These are phyloP conservation scores for Nymphaea thermarum DNA, from an alignment of 164 flowering plant genomes.

Conservation along the genomic window DNA sequence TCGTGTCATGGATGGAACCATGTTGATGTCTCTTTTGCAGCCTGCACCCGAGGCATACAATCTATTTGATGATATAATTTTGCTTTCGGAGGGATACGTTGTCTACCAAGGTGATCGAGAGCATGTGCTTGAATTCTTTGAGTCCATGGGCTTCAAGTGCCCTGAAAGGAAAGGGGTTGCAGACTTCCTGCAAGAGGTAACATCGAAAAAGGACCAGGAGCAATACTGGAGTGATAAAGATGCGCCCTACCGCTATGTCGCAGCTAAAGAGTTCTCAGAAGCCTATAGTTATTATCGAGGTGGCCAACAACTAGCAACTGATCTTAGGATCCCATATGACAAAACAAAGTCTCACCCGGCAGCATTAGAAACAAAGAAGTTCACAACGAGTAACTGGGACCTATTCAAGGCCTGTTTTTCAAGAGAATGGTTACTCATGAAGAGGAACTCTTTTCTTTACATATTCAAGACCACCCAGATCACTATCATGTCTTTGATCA, in stretches of 20 bases:
- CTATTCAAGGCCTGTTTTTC: constrained; percentile 43
- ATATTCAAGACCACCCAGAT: constrained; percentile 48
- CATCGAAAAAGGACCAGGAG: constrained; percentile 50
- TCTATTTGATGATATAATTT: constrained; percentile 45
- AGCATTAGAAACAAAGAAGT: constrained; percentile 34
- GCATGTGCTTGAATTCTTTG: constrained; percentile 37
- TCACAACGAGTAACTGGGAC: constrained; percentile 39
- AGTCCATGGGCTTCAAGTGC: constrained; percentile 39
- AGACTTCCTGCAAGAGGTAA: constrained; percentile 55
- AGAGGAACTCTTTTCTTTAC: constrained; percentile 41
- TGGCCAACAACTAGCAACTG: constrained; percentile 29
- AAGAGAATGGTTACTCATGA: constrained; percentile 47
- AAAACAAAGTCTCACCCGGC: constrained; percentile 37
- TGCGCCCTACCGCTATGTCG: constrained; percentile 23
- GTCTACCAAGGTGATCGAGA: constrained; percentile 49
- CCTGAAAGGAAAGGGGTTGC: constrained; percentile 53
- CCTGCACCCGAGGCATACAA: constrained; percentile 54
- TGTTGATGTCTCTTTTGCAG: constrained; percentile 51
- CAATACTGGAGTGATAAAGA: constrained; percentile 41
- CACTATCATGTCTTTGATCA: constrained; percentile 36
- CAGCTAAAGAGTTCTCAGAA: constrained; percentile 30
- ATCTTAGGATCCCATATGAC: constrained; percentile 31
- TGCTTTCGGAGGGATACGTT: constrained; percentile 45
- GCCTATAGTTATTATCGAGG: constrained; percentile 21
- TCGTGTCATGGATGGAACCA: constrained; percentile 47